phyloP scores from a whole-genome alignment of 108 stramenopile genomes.

The Skeletonema grethae region DNA sequence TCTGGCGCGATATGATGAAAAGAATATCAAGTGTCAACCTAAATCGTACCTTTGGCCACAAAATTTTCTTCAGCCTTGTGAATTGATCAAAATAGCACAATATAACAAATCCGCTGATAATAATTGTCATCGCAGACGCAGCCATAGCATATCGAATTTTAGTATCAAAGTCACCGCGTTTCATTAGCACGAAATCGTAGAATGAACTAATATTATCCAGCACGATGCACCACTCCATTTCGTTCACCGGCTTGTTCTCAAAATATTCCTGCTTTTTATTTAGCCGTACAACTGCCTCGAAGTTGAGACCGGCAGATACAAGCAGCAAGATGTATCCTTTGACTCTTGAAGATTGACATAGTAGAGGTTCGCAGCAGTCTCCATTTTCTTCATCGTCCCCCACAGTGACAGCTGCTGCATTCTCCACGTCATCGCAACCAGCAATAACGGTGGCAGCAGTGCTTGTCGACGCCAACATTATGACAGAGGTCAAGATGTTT shows the following conservation, averaged over 20 bases:
- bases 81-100: slow-evolving; percentile 54
- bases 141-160: slow-evolving; percentile 47
- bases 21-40: background rate
- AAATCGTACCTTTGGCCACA: slow-evolving; percentile 23
- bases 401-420: background rate
- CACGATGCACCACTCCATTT: slow-evolving; percentile 25
- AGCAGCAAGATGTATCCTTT: slow-evolving; percentile 75
- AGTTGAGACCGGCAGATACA: slow-evolving; percentile 59
- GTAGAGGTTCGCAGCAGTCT: background rate
- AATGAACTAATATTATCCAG: slow-evolving; percentile 19
- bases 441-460: background rate
- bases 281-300: slow-evolving; percentile 25
- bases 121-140: slow-evolving; percentile 44
- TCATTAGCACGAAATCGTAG: background rate
- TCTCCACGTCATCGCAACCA: background rate
- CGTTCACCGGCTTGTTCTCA: slow-evolving; percentile 1
- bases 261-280: slow-evolving; percentile 20
- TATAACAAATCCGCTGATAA: slow-evolving; percentile 40
- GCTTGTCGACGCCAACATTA: background rate
- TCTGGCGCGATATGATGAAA: background rate
- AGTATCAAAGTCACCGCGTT: background rate
- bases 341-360: slow-evolving; percentile 61
- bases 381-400: background rate
- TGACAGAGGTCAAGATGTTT: no score
- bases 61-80: slow-evolving; percentile 30